A percentile compares a stretch with the other conserved stretches of the same genome.
These are phyloP conservation scores for Silene latifolia DNA, from an alignment of 148 eudicot species.

Conservation along the genomic window DNA sequence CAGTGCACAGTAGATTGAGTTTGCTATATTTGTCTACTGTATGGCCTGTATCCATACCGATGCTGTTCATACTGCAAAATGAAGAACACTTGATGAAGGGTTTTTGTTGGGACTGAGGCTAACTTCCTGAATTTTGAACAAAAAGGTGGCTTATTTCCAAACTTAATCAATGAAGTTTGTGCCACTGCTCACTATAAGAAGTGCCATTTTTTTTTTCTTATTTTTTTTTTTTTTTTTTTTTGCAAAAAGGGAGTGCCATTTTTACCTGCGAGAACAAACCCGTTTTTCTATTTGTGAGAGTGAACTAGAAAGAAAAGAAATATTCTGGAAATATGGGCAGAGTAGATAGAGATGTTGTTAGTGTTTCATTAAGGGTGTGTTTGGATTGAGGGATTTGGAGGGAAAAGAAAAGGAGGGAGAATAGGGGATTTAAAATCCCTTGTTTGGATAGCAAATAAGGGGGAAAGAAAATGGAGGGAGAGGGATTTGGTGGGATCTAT, in stretches of 20 bases:
- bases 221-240: no score
- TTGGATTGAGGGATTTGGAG: no score
- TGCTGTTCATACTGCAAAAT: neutral
- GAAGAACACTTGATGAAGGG: no score
- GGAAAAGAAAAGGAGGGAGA: no score
- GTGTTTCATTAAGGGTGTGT: no score
- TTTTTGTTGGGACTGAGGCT: no score
- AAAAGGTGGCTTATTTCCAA: neutral
- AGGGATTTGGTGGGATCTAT: no score
- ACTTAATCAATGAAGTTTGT: neutral
- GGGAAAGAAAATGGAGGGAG: no score
- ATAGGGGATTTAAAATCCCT: no score
- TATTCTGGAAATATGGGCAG: neutral
- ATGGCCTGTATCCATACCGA: neutral
- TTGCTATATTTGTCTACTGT: neutral
- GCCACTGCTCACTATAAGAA: neutral
- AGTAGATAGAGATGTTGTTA: neutral
- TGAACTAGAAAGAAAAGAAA: neutral
- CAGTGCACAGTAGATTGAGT: neutral
- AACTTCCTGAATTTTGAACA: neutral
- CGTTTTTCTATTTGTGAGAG: neutral
- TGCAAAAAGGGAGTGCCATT: no score
- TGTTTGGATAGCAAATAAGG: no score
- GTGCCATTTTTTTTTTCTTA: no score
- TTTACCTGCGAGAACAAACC: neutral